Conservation (phyloP, 306 rosid genomes). For the Rosa multiflora region DNA sequence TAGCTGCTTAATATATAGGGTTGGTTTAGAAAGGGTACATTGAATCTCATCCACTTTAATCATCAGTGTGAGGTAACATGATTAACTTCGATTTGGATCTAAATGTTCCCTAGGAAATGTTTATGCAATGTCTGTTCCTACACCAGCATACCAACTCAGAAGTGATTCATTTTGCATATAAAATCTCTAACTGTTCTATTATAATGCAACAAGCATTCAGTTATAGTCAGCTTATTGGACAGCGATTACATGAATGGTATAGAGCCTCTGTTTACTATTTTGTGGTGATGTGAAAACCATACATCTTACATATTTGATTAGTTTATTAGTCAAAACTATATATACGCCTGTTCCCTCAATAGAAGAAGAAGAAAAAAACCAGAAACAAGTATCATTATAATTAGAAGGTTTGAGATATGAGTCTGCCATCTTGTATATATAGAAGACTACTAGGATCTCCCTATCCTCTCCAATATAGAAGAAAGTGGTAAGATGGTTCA, state of each 20-base stretch:
- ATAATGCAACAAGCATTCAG: neutral
- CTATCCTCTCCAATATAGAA: no score
- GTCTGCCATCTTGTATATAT: neutral
- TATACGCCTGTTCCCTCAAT: neutral
- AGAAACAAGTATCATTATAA: no score
- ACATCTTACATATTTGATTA: neutral
- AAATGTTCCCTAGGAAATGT: constrained; percentile 13
- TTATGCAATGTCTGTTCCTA: constrained; percentile 23
- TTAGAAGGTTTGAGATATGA: neutral
- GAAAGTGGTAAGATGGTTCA: no score
- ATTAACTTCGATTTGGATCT: constrained; percentile 23
- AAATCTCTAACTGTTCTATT: neutral
- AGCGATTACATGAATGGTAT: neutral
- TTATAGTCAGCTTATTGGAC: neutral
- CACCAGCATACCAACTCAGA: constrained; percentile 30
- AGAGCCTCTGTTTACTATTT: neutral
- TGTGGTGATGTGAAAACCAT: neutral
- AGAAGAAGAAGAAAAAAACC: no score
- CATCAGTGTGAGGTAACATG: constrained; percentile 16
- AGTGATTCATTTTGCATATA: neutral
- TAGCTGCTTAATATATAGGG: neutral
- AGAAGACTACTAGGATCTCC: no score
- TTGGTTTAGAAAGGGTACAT: constrained; percentile 18
- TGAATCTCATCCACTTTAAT: constrained; percentile 28
- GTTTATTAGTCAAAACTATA: neutral